Base-by-base conservation (phyloP, 345 rosid genomes). In the Acer negundo region DNA sequence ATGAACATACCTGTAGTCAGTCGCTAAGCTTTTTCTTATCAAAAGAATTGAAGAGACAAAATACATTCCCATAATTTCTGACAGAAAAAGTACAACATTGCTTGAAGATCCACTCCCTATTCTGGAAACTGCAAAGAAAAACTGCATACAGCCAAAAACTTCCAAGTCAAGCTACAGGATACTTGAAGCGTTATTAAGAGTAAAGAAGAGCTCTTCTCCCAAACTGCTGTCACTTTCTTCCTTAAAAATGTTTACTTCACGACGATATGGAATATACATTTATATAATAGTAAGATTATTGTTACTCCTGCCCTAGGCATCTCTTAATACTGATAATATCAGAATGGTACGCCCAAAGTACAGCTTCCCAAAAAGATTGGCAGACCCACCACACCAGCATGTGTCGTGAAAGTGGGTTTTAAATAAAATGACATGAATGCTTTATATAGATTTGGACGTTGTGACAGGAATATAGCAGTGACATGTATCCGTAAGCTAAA, bases 1-100 rank as follows among this genome's bases (percentile, higher is more conserved):
- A n/a, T n/a, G n/a, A n/a, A n/a, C n/a, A n/a, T n/a, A 96, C 98
- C 97, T 90, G 95, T 96, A 94, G 75, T 96, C 95, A 74, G 80
- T 94, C 67, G 95, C 92, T 83, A 96, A 90, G 84, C 99, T 94
- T 89, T 96, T 96, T 79, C 98, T 87, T 84, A 96, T 96, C 85
- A 96, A 84, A 69, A 94, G 98, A 85, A 92, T 96, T 44, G 98
- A 96, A 46, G 98, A 96, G 53, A 96, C 75, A 77, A 96, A 96
- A 80, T 94, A 96, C 99, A 94, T 96, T 80, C 99, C 99, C 99
- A 96, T 96, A 65, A 94, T 96, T 85, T 96, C 99, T 1, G 99
- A 91, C 42, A 94, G 88, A 79, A 96, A 96, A 51, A 92, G 97
- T 59, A 96, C 97, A 75, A 94, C 97, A 12, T 94, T 94, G 90